Conservation (phyloP, 108 stramenopile species). For the Nannochloropsis oceanica region DNA sequence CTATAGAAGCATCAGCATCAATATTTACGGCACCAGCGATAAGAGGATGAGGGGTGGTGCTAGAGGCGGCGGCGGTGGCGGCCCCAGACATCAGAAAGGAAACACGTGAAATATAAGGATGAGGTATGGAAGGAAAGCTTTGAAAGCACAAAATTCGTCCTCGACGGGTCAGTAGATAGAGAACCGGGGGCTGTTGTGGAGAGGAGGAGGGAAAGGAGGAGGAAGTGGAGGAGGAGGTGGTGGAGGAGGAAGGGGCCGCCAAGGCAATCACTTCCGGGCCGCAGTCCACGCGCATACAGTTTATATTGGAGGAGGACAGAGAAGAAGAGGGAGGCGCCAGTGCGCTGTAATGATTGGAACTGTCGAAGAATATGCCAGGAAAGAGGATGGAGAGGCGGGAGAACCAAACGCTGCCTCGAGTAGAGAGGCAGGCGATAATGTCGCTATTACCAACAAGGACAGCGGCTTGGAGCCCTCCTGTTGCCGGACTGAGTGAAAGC, state of each 20-base stretch:
- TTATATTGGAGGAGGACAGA: not conserved
- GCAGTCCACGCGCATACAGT: not conserved
- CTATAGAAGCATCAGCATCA: too few species aligned
- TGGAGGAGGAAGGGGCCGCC: not conserved
- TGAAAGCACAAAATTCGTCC: not conserved
- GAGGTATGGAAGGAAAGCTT: not conserved
- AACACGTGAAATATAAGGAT: not conserved
- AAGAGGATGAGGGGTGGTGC: too few species aligned
- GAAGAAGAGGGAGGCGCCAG: too few species aligned
- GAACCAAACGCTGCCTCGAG: not conserved
- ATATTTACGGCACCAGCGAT: too few species aligned
- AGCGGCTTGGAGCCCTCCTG: not conserved
- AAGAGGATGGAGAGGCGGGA: not conserved
- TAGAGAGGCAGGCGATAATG: not conserved
- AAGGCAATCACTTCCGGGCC: not conserved
- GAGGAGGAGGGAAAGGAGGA: not conserved
- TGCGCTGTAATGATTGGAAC: too few species aligned
- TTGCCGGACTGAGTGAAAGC: too few species aligned
- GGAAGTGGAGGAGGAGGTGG: not conserved
- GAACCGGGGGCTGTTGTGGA: not conserved
- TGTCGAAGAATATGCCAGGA: too few species aligned
- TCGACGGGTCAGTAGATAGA: not conserved
- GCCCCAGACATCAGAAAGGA: too few species aligned
- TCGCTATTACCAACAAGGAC: not conserved
- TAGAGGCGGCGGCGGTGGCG: too few species aligned